phyloP scores from a whole-genome alignment of 345 rosid species.

The Theobroma cacao region DNA sequence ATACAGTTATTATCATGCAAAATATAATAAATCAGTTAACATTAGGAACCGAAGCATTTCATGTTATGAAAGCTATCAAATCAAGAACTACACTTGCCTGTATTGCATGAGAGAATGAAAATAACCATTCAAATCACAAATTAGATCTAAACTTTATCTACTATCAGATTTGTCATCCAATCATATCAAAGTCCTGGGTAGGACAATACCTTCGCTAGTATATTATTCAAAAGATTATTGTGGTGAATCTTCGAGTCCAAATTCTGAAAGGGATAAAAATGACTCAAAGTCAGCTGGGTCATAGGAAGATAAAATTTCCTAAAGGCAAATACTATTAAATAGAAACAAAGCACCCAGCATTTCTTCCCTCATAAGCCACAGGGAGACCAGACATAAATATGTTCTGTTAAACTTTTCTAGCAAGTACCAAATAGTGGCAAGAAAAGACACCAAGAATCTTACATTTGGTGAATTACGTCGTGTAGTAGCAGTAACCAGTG shows the following conservation, averaged over 20 bases:
- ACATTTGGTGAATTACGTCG: constrained; percentile 93
- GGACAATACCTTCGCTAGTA: constrained; percentile 77
- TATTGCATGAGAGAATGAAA: neutral
- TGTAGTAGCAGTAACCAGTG: constrained; percentile 86
- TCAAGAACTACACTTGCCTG: neutral
- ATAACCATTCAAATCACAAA: neutral
- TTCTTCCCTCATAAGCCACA: neutral
- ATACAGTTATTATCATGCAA: neutral
- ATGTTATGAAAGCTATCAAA: neutral
- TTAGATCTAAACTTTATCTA: neutral
- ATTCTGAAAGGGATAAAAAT: constrained; percentile 40
- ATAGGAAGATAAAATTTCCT: constrained; percentile 1
- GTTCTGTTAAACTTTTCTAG: neutral
- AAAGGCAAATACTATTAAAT: neutral
- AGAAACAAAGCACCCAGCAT: neutral
- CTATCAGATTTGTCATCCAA: neutral
- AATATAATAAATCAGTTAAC: neutral
- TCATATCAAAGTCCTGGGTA: neutral
- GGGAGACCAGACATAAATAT: neutral
- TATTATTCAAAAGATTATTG: constrained; percentile 91
- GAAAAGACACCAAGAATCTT: constrained; percentile 19
- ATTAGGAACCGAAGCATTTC: neutral
- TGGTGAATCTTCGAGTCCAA: constrained; percentile 96
- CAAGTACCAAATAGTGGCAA: neutral
- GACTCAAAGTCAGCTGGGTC: constrained; percentile 1